Conservation (phyloP, 306 rosid genomes). For the Cucurbita pepo region DNA sequence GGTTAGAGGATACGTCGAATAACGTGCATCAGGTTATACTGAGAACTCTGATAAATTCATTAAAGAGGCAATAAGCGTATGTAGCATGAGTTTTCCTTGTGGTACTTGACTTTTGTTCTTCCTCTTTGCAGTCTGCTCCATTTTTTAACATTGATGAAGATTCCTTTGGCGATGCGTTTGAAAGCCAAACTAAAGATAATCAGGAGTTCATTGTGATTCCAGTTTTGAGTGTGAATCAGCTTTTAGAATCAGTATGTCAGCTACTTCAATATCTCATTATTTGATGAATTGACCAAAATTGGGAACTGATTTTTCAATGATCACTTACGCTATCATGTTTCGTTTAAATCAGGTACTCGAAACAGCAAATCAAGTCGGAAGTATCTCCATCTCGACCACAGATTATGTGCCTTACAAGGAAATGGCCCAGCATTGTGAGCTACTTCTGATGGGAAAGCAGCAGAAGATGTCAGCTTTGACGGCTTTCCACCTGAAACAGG, state of each 20-base stretch:
- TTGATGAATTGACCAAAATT: neutral
- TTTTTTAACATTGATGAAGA: slow-evolving; percentile 41
- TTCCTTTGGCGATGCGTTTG: slow-evolving; percentile 33
- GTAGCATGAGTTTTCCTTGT: neutral
- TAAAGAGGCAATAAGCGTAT: slow-evolving; percentile 14
- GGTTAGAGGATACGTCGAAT: slow-evolving; percentile 20
- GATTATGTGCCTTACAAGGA: slow-evolving; percentile 56
- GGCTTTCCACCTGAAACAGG: slow-evolving; percentile 33
- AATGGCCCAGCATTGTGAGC: slow-evolving; percentile 74
- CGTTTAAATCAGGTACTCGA: slow-evolving; percentile 45
- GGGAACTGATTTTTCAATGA: neutral
- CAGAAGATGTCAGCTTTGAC: slow-evolving; percentile 60
- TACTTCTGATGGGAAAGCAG: slow-evolving; percentile 56
- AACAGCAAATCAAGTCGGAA: slow-evolving; percentile 45
- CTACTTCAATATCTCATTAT: slow-evolving; percentile 12
- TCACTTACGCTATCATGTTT: neutral
- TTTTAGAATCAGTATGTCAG: slow-evolving; percentile 72
- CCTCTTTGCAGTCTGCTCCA: slow-evolving; percentile 32
- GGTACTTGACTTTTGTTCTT: neutral
- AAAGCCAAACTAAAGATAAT: slow-evolving; percentile 27
- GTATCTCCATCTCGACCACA: slow-evolving; percentile 35
- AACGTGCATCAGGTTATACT: slow-evolving; percentile 24
- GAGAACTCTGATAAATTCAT: slow-evolving; percentile 2
- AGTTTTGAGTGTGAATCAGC: slow-evolving; percentile 64
- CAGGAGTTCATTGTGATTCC: slow-evolving; percentile 24